Percentiles rank a stretch among this genome's conserved stretches.
These are phyloP conservation scores for Glycyrrhiza uralensis DNA, from an alignment of 306 rosid species.

Conservation along the genomic window DNA sequence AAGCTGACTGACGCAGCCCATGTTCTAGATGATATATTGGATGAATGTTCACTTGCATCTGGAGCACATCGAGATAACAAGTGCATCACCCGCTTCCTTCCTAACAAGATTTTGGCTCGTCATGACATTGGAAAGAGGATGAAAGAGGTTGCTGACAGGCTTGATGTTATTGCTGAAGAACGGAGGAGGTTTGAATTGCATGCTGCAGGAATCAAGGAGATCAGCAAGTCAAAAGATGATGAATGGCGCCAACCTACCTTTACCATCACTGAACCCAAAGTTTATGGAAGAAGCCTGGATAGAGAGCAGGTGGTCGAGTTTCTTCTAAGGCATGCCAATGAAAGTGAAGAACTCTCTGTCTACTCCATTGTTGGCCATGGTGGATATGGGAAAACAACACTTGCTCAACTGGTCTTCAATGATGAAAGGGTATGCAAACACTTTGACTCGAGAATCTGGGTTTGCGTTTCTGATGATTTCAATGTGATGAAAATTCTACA, in stretches of 20 bases:
- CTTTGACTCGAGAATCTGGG: background rate
- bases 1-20: constrained; percentile 18
- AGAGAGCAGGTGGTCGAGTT: background rate
- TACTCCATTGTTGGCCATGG: constrained; percentile 8
- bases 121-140: background rate
- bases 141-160: background rate
- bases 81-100: background rate
- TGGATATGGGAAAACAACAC: too few species aligned
- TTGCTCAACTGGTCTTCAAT: background rate
- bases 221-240: background rate
- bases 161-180: background rate
- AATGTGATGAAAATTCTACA: background rate
- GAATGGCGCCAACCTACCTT: constrained; percentile 23
- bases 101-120: background rate
- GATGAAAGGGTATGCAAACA: background rate
- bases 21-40: constrained; percentile 18
- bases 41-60: background rate
- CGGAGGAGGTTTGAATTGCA: background rate
- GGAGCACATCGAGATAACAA: background rate
- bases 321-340: background rate
- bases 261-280: background rate
- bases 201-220: background rate
- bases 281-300: constrained; percentile 19
- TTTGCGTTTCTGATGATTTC: constrained; percentile 17
- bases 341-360: background rate